Base-by-base conservation (phyloP, 371 early-diverging fungal genomes). In the Rhizopus arrhizus region DNA sequence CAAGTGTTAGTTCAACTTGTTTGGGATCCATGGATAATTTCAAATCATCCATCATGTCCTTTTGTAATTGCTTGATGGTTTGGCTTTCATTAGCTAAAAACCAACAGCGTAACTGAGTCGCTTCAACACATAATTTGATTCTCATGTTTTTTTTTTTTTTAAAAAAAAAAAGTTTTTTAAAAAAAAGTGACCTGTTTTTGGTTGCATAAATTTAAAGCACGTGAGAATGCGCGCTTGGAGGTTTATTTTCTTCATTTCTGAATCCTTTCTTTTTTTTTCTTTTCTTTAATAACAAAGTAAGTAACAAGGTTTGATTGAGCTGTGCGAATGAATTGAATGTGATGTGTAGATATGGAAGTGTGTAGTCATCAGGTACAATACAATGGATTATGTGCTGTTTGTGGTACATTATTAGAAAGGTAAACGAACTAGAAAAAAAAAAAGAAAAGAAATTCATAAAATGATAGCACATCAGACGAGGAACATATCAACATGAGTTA, bases 341-440 rank as follows among this genome's bases (percentile, higher is more conserved):
- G 5, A 15, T n/a, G 12, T 40, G 12, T 40, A 2, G 53, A 11
- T 28, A 69, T 69, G 68, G 71, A 64, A 61, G 52, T 61, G 59
- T 95, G 96, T 74, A 77, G 77, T 35, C 96, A 96, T 65, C 86
- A 84, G 52, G 85, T 92, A 1, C 89, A 88, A 58, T 89, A 86
- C 42, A 82, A 85, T 32, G 94, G 93, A n/a, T 73, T 95, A 51
- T 95, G 96, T 66, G 90, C 88, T 22, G 59, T 85, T 7, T 96
- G 96, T 68, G 91, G 92, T 36, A 82, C 85, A 42, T 81, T 89
- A 33, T 55, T 92, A 49, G 80, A 82, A 49, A 56, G 42, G 77
- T 85, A 73, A 36, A 65, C 22, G 8, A 29, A n/a, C 4, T 38
- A n/a, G 4, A 46, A 22, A 12, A 48, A 29, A 48, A 3, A 48